A percentile compares a stretch with the other conserved stretches of the same genome.
Conservation (phyloP, 139 green algal species). For the Coelastrella sp. region DNA sequence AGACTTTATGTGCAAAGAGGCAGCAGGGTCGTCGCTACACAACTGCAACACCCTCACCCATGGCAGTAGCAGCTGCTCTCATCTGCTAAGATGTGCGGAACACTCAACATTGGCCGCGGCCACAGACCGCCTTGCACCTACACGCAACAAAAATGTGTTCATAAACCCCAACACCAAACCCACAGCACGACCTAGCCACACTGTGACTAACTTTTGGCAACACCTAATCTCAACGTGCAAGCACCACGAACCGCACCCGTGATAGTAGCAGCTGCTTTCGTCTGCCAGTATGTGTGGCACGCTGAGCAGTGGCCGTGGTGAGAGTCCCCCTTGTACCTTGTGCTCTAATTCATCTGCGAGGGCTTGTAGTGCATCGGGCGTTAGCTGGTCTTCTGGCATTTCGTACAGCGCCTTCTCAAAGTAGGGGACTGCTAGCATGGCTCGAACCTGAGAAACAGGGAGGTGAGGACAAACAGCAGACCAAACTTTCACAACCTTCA, state of each 20-base stretch:
- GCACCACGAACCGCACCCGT: conserved; percentile 63
- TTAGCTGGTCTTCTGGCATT: conserved; percentile 78
- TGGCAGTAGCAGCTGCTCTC: conserved; percentile 86
- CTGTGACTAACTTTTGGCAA: no score
- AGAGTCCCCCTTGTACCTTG: conserved; percentile 58
- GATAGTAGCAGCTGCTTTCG: conserved; percentile 84
- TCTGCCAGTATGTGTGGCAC: conserved; percentile 87
- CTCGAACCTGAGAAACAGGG: conserved; percentile 54
- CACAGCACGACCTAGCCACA: no score
- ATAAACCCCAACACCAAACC: no score
- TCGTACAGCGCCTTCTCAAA: conserved; percentile 91
- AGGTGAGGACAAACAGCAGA: no score
- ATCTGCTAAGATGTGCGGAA: conserved; percentile 86
- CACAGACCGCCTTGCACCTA: conserved; percentile 59
- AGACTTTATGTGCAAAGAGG: no score
- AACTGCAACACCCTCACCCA: conserved; percentile 54
- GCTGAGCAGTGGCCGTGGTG: conserved; percentile 65
- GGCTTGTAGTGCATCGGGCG: conserved; percentile 62
- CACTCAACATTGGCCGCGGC: conserved; percentile 68
- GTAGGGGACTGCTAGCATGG: conserved; percentile 86
- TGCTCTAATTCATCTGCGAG: conserved; percentile 81
- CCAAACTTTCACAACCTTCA: no score
- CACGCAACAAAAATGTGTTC: neutral
- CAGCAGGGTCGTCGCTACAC: no score
- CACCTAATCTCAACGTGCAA: no score